Evolutionary conservation across 305 asterid genomes (phyloP), one percentile per base, ranked within the genome.

Genomic region (Ilex paraguariensis): DNA sequence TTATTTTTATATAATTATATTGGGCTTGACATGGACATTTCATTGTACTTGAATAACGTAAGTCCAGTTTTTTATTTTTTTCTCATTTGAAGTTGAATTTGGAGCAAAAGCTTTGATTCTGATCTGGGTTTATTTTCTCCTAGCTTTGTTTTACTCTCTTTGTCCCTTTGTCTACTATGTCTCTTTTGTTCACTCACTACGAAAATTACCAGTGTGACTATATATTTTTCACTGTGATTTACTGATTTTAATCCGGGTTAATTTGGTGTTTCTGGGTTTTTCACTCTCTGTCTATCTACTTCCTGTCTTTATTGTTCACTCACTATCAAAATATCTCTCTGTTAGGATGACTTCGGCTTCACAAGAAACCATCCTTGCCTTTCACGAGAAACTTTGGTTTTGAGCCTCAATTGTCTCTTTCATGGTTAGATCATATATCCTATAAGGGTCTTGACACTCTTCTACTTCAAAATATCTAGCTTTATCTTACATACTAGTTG

Each of bases 361-460:
- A 31, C 69, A 73, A 76, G 73, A 63, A 76, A 60, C 74, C 76
- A 70, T 68, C 62, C 79, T 77, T 80, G 74, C 71, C 78, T 78
- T 76, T 82, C 75, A 70, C 79, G 75, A 58, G 77, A 75, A 60
- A 56, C 36, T 57, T 70, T 39, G 59, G 65, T 59, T 64, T 49
- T 53, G 65, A 48, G 39, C 31, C 40, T 46, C 44, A 57, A 36
- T 62, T 60, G 73, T 70, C 72, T 1, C 42, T 2, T 36, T 36
- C 42, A 36, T 36, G 42, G 9, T 1, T 5, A 8, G 9, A 36
- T 36, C 9, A 2, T 5, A 36, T 5, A 36, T 5, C 5, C 7
- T 36, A 3, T 36, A 36, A 36, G 42, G 42, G 42, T 36, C 9
- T 5, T 36, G 6, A 36, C 42, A 4, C 42, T 36, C 42, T 36